These are phyloP conservation scores for Lotus japonicus DNA, from an alignment of 306 rosid genomes.

Conservation along the genomic window DNA sequence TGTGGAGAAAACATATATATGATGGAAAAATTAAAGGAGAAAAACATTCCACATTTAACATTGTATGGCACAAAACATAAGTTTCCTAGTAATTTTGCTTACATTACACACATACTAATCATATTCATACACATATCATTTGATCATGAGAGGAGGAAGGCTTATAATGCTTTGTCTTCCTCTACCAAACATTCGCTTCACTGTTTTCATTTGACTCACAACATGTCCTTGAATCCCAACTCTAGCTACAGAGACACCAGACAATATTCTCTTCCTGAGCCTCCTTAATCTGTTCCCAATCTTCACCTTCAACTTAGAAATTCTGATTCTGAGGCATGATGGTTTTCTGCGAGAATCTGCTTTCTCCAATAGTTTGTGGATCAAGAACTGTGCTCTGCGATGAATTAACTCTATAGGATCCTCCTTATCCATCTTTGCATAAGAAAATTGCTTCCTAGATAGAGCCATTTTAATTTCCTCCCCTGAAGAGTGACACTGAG, in stretches of 20 bases:
- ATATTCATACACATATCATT: slow-evolving; percentile 4
- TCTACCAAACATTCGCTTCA: slow-evolving; percentile 42
- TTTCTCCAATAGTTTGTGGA: slow-evolving; percentile 56
- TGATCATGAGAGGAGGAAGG: slow-evolving; percentile 41
- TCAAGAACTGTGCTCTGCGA: slow-evolving; percentile 70
- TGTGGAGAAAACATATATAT: background rate
- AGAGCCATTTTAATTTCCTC: slow-evolving; percentile 32
- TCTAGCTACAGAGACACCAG: slow-evolving; percentile 35
- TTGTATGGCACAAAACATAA: slow-evolving; percentile 13
- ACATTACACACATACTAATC: background rate
- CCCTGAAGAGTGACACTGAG: background rate
- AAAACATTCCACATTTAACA: background rate
- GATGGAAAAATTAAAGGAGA: background rate
- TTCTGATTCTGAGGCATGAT: slow-evolving; percentile 48
- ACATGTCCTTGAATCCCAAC: slow-evolving; percentile 42
- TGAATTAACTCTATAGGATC: slow-evolving; percentile 62
- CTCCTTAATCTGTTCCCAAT: slow-evolving; percentile 65
- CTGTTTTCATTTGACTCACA: slow-evolving; percentile 39
- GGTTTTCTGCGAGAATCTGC: slow-evolving; percentile 40
- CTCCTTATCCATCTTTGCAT: slow-evolving; percentile 70
- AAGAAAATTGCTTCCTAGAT: slow-evolving; percentile 21
- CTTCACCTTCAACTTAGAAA: slow-evolving; percentile 64
- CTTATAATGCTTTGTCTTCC: slow-evolving; percentile 27
- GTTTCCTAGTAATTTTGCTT: slow-evolving; percentile 12
- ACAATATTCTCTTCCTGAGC: slow-evolving; percentile 50